phyloP scores from a whole-genome alignment of 306 rosid species.

The Cucumis melo region DNA sequence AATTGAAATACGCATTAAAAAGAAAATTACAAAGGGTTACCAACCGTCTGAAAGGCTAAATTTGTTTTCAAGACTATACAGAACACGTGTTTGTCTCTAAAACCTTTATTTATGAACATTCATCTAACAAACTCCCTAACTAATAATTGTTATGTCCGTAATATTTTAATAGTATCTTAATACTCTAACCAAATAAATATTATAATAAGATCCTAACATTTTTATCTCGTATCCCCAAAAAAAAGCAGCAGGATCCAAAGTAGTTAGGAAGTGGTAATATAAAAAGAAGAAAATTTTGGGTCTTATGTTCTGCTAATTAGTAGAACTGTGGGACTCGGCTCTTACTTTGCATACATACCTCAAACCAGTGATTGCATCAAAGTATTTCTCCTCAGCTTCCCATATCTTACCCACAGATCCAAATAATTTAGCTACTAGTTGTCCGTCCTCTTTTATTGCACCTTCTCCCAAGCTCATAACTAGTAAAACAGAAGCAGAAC shows the following conservation, averaged over 20 bases:
- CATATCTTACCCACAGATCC: slow-evolving; percentile 81
- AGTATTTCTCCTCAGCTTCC: slow-evolving; percentile 76
- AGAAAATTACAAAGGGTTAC: neutral
- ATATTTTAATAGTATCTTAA: neutral
- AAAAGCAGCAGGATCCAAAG: neutral
- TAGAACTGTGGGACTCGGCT: neutral
- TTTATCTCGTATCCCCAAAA: neutral
- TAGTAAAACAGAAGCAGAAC: slow-evolving; percentile 18
- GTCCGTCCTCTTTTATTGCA: slow-evolving; percentile 73
- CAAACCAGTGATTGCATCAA: slow-evolving; percentile 88
- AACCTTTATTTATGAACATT: no score
- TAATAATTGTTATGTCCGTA: neutral
- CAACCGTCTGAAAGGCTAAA: neutral
- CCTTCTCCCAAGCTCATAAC: slow-evolving; percentile 81
- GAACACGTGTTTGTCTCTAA: neutral
- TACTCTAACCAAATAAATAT: neutral
- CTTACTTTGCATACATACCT: slow-evolving; percentile 34
- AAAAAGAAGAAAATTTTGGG: neutral
- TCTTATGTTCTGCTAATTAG: neutral
- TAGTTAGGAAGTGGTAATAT: neutral
- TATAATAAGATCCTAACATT: neutral
- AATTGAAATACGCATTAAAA: neutral
- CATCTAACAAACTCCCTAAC: neutral
- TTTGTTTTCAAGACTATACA: neutral
- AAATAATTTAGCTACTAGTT: slow-evolving; percentile 54